These are phyloP conservation scores for Lactifluus volemus DNA, from an alignment of 768 basidiomycete genomes.

Conservation along the genomic window DNA sequence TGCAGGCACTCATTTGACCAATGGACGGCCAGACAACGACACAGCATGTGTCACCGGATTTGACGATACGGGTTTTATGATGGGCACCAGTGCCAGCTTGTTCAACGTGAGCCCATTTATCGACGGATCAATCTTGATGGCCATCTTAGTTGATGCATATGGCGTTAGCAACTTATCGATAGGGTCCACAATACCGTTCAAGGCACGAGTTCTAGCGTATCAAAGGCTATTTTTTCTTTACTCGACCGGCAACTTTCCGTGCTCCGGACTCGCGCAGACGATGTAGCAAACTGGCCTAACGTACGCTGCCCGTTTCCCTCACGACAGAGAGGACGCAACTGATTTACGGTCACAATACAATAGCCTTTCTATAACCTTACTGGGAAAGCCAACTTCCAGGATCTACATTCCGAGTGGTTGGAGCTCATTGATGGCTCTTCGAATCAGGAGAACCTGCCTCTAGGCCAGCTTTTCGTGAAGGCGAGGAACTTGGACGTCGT, in stretches of 20 bases:
- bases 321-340: background rate
- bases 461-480: constrained; percentile 62
- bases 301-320: constrained; percentile 22
- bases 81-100: constrained; percentile 64
- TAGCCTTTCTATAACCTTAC: constrained; percentile 46
- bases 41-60: constrained; percentile 65
- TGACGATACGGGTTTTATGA: constrained; percentile 65
- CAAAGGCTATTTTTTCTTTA: constrained; percentile 38
- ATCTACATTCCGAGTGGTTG: constrained; percentile 43
- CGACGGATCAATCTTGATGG: background rate
- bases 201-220: constrained; percentile 31
- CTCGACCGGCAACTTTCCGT: constrained; percentile 38
- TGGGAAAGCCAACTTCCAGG: constrained; percentile 37
- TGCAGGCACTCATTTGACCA: constrained; percentile 54
- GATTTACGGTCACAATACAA: background rate
- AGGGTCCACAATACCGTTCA: constrained; percentile 35
- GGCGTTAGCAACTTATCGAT: constrained; percentile 41
- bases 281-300: constrained; percentile 65
- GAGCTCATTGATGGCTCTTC: constrained; percentile 65
- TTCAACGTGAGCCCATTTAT: constrained; percentile 42
- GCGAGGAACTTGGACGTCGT: constrained; percentile 64
- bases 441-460: constrained; percentile 62
- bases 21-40: constrained; percentile 45
- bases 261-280: constrained; percentile 43
- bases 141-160: background rate